phyloP scores from a whole-genome alignment of 164 flowering plant species.

The Stephania cephalantha region DNA sequence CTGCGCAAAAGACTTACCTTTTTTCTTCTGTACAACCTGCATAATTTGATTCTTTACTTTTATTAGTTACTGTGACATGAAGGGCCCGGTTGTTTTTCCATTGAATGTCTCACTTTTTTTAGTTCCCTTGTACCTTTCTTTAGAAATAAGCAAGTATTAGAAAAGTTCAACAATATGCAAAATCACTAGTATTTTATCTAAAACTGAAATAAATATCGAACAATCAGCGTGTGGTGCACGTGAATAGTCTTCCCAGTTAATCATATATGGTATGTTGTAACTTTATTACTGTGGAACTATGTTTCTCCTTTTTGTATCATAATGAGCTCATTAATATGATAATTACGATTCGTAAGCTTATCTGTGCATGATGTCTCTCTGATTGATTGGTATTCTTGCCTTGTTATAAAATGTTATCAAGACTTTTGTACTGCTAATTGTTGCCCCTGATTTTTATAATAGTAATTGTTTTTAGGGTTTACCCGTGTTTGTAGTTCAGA shows the following conservation, averaged over 20 bases:
- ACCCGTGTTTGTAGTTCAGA: not conserved
- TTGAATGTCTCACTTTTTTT: not conserved
- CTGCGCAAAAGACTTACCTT: not conserved
- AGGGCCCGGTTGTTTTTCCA: not conserved
- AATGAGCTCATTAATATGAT: not conserved
- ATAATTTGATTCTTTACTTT: not conserved
- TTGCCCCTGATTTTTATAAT: not conserved
- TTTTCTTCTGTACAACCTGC: not conserved
- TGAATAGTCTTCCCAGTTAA: not conserved
- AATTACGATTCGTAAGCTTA: not conserved
- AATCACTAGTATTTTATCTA: not conserved
- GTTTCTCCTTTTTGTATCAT: not conserved
- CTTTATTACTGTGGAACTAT: not conserved
- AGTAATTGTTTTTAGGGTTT: not conserved
- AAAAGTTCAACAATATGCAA: not conserved
- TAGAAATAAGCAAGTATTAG: not conserved
- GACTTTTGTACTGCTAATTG: not conserved
- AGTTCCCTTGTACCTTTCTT: not conserved
- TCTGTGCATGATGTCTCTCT: not conserved
- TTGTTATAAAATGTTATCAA: not conserved
- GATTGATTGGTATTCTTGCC: not conserved
- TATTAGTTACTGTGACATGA: not conserved
- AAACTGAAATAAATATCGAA: not conserved
- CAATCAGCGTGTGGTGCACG: not conserved
- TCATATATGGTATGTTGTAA: not conserved